Base-by-base conservation (phyloP, 139 green algal species). In the Trebouxia sp. region DNA sequence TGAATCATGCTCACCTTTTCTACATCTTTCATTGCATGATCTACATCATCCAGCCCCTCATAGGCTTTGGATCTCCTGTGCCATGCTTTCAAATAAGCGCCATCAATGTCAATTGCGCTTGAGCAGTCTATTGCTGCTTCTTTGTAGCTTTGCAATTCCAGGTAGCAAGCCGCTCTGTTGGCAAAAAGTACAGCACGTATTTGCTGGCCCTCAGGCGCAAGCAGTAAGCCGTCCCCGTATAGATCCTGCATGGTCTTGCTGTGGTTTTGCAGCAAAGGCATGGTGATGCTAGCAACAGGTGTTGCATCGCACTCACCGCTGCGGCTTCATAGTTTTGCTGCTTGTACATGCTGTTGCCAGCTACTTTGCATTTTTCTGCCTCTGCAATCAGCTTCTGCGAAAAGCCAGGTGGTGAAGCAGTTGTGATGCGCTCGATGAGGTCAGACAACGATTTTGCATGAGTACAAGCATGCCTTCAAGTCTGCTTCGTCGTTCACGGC, bases 41-140 rank as follows among this genome's bases (percentile, higher is more conserved):
- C 92, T 37, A 93, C 55, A 20, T 98, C 90, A 10, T 97, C 92
- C 56, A 98, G 82, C 70, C 87, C 75, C 76, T 98, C 91, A 53
- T 93, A 90, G 0, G 95, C 94, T 12, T 84, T 82, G 9, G 70
- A 77, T 0, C 96, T 86, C 26, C 96, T 88, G 80, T 94, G 84
- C 43, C 94, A 76, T 26, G 92, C 96, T 82, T 98, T 98, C 0
- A 89, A 37, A 70, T 97, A 96, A 6, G 69, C 48, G 1, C 74
- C 38, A 17, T 93, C 72, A 8, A 91, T 80, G 48, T 88, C 83
- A 9, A 95, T 75, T 5, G 91, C 91, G 6, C 75, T 75, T 9
- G 80, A 88, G 83, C 87, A 91, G 39, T 89, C 88, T 66, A 87
- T 76, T 17, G 80, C 82, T 20, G 89, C 91, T 30, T 87, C 77